Base-by-base conservation (phyloP, 2,329 filamentous ascomycete genomes). In the Colletotrichum costaricense region DNA sequence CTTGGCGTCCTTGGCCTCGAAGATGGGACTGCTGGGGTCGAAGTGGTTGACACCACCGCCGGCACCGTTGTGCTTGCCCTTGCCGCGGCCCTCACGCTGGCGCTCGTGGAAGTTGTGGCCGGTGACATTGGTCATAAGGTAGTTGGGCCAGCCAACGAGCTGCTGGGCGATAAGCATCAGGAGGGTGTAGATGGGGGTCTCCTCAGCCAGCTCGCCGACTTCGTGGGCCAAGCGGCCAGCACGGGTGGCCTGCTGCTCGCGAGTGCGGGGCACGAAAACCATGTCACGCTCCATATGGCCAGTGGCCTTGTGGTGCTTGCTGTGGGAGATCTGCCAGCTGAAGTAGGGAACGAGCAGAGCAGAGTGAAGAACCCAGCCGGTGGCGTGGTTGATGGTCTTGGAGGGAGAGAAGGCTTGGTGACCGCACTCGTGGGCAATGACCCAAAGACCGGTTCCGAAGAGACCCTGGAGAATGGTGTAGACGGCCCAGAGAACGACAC, bases 241-340 rank as follows among this genome's bases (percentile, higher is more conserved):
- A 72, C 93, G 93, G 74, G 88, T 89, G 76, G 95, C 94, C 80
- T 94, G 95, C 81, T 93, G 86, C 77, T 97, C 91, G 72, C 95
- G 93, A 69, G 95, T 98, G 85, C 94, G 94, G 74, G 97, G 97
- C n/a, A 98, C 89, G 82, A 98, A 98, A 76, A 98, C 97, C 97
- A 99, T 99, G 86, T 99, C 97, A 78, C 96, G 94, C 86, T 97
- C 95, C 86, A 99, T 92, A 89, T 99, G 91, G 79, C 95, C 97
- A 52, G 97, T 99, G 76, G 95, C 95, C 90, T 98, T 98, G 93
- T 99, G 97, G 88, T 99, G 97, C 91, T 98, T 98, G 88, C 95
- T 94, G 87, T 99, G 97, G 77, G 95, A 98, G 85, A 98, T 95
- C 88, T 99, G 97, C 97, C 97, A 99, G 82, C 95, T 97, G 88